These are phyloP conservation scores for Pterocarpus santalinus DNA, from an alignment of 306 rosid genomes.

Conservation along the genomic window DNA sequence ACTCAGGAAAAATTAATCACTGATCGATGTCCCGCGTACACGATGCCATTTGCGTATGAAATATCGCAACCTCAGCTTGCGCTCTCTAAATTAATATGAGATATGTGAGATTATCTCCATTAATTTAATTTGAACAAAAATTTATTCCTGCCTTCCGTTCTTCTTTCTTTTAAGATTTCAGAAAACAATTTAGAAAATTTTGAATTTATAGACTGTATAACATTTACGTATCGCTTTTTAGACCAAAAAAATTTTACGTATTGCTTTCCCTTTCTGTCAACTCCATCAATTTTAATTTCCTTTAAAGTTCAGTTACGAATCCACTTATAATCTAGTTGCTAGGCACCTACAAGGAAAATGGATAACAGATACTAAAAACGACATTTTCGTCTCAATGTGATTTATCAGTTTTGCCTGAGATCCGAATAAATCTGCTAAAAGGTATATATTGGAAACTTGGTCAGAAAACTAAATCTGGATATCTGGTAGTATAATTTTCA, in stretches of 20 bases:
- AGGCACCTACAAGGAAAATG: conserved; percentile 32
- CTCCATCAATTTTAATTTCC: not conserved
- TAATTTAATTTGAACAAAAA: not conserved
- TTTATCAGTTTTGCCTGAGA: not conserved
- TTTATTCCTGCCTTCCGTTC: not conserved
- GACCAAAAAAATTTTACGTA: not conserved
- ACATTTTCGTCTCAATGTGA: conserved; percentile 23
- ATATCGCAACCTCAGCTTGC: not conserved
- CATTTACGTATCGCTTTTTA: not conserved
- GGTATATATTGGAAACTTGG: conserved; percentile 3
- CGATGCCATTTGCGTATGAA: conserved; percentile 1
- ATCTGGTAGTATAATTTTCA: conserved; percentile 16
- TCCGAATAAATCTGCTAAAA: not conserved
- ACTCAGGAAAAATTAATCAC: not conserved
- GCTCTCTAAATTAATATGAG: not conserved
- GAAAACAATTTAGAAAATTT: not conserved
- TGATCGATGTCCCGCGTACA: not conserved
- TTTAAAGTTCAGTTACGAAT: conserved; percentile 23
- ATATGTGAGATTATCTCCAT: not conserved
- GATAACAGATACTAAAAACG: conserved; percentile 1
- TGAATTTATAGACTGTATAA: not conserved
- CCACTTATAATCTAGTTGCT: conserved; percentile 19
- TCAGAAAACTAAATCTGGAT: conserved; percentile 15
- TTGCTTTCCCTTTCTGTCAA: not conserved
- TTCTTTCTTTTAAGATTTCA: not conserved